Evolutionary conservation across 805 yeast species (phyloP), one percentile per base, ranked within the genome.

Genomic region (Teunomyces gatunensis): DNA sequence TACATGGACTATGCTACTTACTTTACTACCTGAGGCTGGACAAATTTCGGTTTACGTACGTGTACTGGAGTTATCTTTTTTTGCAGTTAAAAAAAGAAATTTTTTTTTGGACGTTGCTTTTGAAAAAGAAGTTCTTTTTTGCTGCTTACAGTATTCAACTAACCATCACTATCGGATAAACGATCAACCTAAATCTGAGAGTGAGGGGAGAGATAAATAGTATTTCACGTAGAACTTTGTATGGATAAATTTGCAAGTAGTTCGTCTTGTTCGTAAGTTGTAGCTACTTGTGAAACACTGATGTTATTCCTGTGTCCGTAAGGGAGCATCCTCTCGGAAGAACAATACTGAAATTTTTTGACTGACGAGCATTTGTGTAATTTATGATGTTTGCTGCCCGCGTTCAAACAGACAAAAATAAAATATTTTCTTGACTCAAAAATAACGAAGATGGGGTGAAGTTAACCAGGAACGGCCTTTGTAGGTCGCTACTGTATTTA

Each of bases 321-420:
- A 9, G 27, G 27, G 4, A 25, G 27, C 27, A 7, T 21, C 2
- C 17, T 13, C 28, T 28, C 43, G 43, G 43, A 40, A 29, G 34
- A 40, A 40, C 43, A 23, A 34, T 18, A 40, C 34, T 40, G 23
- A 20, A 36, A 21, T 36, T 21, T 36, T 20, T 36, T 21, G 20
- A 15, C 13, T 7, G 37, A 20, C 28, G 11, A 21, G 15, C 17
- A 21, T 21, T 25, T 25, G 15, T 36, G 18, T 20, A 36, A 36
- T 20, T 36, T 21, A 18, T 36, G 27, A 21, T 36, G 40, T 36
- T 36, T 36, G 29, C 28, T 36, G 40, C 40, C 40, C 40, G 40
- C 40, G 40, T 23, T 36, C 21, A 13, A n/a, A 5, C 6, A 13
- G 7, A 29, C 27, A 21, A 36, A 36, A 36, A 36, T 36, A 21